phyloP scores from a whole-genome alignment of 345 rosid genomes.

The Raphanus raphanistrum region DNA sequence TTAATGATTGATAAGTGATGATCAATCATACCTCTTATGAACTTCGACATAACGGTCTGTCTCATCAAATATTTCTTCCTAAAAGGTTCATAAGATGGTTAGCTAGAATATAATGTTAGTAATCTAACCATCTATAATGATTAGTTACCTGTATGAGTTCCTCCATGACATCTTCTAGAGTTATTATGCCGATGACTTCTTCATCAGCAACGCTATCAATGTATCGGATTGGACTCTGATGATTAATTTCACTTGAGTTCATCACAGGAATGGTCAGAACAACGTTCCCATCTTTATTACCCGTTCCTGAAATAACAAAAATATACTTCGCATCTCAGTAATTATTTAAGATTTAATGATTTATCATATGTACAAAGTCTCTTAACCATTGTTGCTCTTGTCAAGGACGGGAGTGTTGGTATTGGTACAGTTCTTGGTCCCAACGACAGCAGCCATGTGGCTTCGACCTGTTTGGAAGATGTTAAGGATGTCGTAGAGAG shows the following conservation, averaged over 20 bases:
- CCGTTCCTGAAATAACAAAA: slow-evolving; percentile 4
- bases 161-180: slow-evolving; percentile 91
- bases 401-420: slow-evolving; percentile 35
- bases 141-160: slow-evolving; percentile 66
- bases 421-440: slow-evolving; percentile 37
- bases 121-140: neutral
- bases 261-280: slow-evolving; percentile 32
- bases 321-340: neutral
- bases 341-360: neutral
- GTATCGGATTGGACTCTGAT: slow-evolving; percentile 31
- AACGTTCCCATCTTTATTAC: slow-evolving; percentile 21
- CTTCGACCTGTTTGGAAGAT: slow-evolving; percentile 73
- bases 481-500: slow-evolving; percentile 74
- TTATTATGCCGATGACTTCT: slow-evolving; percentile 69
- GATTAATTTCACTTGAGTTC: slow-evolving; percentile 24
- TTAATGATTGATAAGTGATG: neutral
- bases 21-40: slow-evolving; percentile 24
- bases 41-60: slow-evolving; percentile 65
- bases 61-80: slow-evolving; percentile 84
- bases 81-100: slow-evolving; percentile 3
- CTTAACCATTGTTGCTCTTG: slow-evolving; percentile 35
- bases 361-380: slow-evolving; percentile 11
- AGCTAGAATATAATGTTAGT: neutral
- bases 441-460: slow-evolving; percentile 79
- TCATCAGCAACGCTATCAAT: slow-evolving; percentile 35